Base-by-base conservation (phyloP, 2,329 filamentous ascomycete genomes). In the Boeremia exigua region DNA sequence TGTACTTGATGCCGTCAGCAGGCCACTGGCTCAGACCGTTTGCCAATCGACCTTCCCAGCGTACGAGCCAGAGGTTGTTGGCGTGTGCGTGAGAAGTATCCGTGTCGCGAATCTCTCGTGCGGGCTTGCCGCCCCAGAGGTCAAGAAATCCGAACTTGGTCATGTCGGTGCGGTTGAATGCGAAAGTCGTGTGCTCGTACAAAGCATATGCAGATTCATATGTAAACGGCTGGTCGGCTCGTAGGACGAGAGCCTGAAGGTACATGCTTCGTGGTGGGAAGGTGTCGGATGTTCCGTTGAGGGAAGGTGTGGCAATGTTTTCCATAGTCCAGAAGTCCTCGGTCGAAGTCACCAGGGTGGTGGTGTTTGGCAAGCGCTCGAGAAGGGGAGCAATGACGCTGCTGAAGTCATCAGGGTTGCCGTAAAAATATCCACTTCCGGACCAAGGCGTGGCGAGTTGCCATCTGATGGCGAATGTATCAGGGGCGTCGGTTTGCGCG, bases 381-480 rank as follows among this genome's bases (percentile, higher is more conserved):
- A 62, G 32, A 2, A 64, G 55, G 0, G 58, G 40, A 19, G 60
- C 52, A 5, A 64, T 59, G 10, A 56, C 25, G 9, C 39, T 42
- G 46, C 62, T 54, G 39, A 65, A 65, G 3, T 63, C 56, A 8
- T 54, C 58, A 0, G 60, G 60, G n/a, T 56, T 47, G 17, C 58
- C 62, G 32, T 63, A 65, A 38, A 59, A 65, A 49, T 59, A 65
- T 0, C 60, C 62, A n/a, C 48, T 59, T 8, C 59, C 60, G 1
- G 47, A 43, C 53, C 48, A 63, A 6, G 59, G 46, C 14, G 46
- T 47, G 1, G 62, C 59, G n/a, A 65, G 44, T n/a, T 54, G 45
- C 58, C 58, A 63, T 15, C 62, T 58, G 5, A 65, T 25, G 19
- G 62, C 53, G 10, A 63, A 60, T 11, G 61, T 62, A 12, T 65